These are phyloP conservation scores for Pseudocercospora ulei DNA, from an alignment of 2,329 filamentous ascomycete genomes.

Conservation along the genomic window DNA sequence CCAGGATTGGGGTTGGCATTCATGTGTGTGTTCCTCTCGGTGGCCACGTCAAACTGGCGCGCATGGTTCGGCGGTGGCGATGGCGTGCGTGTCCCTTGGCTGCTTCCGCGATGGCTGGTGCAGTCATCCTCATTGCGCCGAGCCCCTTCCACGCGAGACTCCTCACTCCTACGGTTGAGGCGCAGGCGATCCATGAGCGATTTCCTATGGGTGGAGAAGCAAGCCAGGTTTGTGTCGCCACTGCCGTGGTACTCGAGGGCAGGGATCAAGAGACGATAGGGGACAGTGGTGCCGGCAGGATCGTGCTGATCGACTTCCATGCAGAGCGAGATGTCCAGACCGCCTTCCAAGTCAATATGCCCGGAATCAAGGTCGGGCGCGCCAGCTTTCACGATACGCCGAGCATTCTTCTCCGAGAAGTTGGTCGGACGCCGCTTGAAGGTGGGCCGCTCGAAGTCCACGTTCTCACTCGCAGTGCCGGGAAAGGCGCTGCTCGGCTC, in stretches of 20 bases:
- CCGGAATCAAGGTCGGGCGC: conserved; percentile 46
- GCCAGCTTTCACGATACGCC: conserved; percentile 33
- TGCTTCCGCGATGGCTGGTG: conserved; percentile 16
- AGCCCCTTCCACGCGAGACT: conserved; percentile 7
- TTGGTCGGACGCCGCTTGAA: conserved; percentile 42
- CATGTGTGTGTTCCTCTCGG: conserved; percentile 14
- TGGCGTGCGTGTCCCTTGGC: conserved; percentile 13
- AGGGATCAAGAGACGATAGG: conserved; percentile 79
- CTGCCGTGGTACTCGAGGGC: conserved; percentile 48
- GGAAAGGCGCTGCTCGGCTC: conserved; percentile 11
- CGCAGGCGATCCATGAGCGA: conserved; percentile 23
- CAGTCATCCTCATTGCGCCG: conserved; percentile 16
- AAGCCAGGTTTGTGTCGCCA: conserved; percentile 27
- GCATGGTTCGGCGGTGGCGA: conserved; percentile 8
- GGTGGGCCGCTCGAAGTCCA: conserved; percentile 29
- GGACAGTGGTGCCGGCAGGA: conserved; percentile 75
- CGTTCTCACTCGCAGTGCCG: conserved; percentile 6
- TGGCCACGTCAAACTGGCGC: conserved; percentile 13
- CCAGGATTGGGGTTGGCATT: conserved; percentile 15
- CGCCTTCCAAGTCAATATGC: conserved; percentile 65
- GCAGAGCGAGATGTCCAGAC: conserved; percentile 78
- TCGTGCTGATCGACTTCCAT: conserved; percentile 80
- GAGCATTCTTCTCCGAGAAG: conserved; percentile 36
- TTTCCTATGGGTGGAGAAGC: conserved; percentile 18
- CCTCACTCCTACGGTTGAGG: conserved; percentile 18